Evolutionary conservation across 2,329 filamentous ascomycete genomes (phyloP), one percentile per base, ranked within the genome.

Genomic region (Lanzia echinophila): DNA sequence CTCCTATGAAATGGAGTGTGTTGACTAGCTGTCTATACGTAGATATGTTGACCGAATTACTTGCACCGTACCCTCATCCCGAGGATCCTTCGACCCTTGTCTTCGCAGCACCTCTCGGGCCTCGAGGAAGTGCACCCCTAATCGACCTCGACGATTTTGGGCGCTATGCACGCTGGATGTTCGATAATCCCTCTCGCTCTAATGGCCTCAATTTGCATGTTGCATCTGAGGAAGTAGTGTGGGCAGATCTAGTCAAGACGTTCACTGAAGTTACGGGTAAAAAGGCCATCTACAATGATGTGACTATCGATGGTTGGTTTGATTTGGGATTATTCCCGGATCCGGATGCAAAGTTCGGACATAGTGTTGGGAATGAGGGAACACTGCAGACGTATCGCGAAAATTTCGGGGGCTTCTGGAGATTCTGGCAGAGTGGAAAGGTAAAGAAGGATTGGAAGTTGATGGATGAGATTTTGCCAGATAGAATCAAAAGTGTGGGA

Each of bases 1-100:
- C 43, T 8, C 47, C 45, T 12, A 24, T 33, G 50, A 64, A 58
- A 61, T 60, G 58, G 56, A 60, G 53, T 33, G 49, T 69, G 11
- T 55, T 68, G 31, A 67, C 65, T 2, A 68, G 63, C 15, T 62
- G 65, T 8, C 58, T 63, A n/a, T 69, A 69, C 43, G 60, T 67
- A 48, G 65, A 69, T 13, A 63, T 64, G 57, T 56, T 64, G 11
- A 55, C 52, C 5, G 62, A 64, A 49, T 22, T 62, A 6, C 55
- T 63, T 13, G 44, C 49, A 12, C 62, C 62, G 4, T 44, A 41
- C 33, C 52, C 49, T 2, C 50, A 53, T 3, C 55, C 54, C 11
- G 24, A 46, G 0, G 58, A 65, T 34, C 47, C 52, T 2, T 39
- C 50, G 1, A 43, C 56, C 6, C 33, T 48, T 12, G 49, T 58